Base-by-base conservation (phyloP, 73 alveolate genomes). In the Paramecium sexaurelia region DNA sequence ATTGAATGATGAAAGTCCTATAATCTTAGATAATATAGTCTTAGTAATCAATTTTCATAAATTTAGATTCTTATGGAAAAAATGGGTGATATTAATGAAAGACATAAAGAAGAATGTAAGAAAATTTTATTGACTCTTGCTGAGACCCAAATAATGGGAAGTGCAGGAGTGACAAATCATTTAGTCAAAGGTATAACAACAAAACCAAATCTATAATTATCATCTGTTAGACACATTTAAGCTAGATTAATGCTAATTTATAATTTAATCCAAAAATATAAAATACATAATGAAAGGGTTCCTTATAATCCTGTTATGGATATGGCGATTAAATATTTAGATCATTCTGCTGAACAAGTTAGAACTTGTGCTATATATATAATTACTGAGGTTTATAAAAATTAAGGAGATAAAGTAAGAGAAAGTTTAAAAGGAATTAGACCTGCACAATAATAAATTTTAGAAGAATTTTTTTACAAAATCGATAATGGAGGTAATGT, bases 331-430 rank as follows among this genome's bases (percentile, higher is more conserved):
- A 93, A 92, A 78, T 98, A 98, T 27, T 55, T 88, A 51, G 94
- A 68, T 69, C 94, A 88, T 92, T 95, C 98, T 26, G 97, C 96
- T 92, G 94, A 92, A 22, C 96, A 97, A 29, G 96, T 98, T 19
- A 94, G 99, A 84, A 96, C 97, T 51, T 84, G 96, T 29, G 99
- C 99, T 51, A 92, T 96, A 13, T 92, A 95, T 87, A 85, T 97
- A 43, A 96, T 97, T 10, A 92, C 96, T 24, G 97, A 95, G 84
- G 85, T 97, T 7, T 97, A 98, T 94, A 95, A 94, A 92, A 85
- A 92, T 47, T 96, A 95, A 36, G 99, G 98, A 13, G 96, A 96
- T 71, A 95, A 94, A 85, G 91, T 68, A 1, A 69, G 91, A 55
- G 93, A 92, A 19, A 78, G 90, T 3, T 35, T 75, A 22, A 88